Evolutionary conservation across 768 basidiomycete species (phyloP), one percentile per base, ranked within the genome.

Genomic region (Lentinula boryana): DNA sequence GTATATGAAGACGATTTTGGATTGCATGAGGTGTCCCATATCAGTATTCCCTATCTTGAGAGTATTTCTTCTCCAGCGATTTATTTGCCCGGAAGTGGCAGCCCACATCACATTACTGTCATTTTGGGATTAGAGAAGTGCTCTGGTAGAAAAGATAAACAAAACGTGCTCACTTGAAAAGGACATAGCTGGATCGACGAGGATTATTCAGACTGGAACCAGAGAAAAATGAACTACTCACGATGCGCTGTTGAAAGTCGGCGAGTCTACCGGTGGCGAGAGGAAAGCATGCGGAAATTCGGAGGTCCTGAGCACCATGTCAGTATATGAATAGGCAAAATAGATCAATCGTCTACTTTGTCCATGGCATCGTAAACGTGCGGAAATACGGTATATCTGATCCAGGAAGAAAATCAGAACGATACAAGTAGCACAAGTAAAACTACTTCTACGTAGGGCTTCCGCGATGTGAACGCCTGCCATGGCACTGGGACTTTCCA

Each of bases 391-490:
- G 86, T 50, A 88, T 86, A 46, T 77, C 78, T 78, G 18, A 31
- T 23, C 23, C 40, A 36, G 16, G 31, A 32, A 35, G 49, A 33
- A 18, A n/a, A 15, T 40, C 33, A 12, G 38, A 32, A 10, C 9
- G 18, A 46, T n/a, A 18, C n/a, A 13, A 46, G 12, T 35, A 41
- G 35, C 35, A 31, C 27, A 31, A 27, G 16, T 21, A 15, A 27
- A 27, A 27, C 27, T n/a, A 18, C 32, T 76, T 77, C 58, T 59
- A 82, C 83, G 74, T 15, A 87, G 72, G 3, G 83, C 84, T 70
- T 89, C 87, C 9, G 87, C 84, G 61, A 89, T 87, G 68, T 89
- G 87, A 2, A 88, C 81, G 44, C 87, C 87, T 4, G 84, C 82
- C 84, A 88, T 86, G 1, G 85, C 83, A 3, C 84, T 86, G 0